Conservation (phyloP, 2,329 filamentous ascomycete species). For the Zasmidium citrigriseum region DNA sequence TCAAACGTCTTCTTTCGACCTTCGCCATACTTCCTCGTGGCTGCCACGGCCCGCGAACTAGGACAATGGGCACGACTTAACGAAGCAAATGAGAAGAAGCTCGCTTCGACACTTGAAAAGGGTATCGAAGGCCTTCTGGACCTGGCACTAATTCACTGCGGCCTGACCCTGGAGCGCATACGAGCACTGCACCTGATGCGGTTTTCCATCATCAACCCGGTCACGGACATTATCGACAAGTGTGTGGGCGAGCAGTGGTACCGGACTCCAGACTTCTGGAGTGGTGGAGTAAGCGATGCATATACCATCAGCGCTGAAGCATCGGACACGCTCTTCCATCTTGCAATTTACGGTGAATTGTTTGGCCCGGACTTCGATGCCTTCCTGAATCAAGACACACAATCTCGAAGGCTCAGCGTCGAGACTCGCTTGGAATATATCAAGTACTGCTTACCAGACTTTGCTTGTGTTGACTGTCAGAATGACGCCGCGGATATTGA, state of each 20-base stretch:
- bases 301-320: conserved; percentile 30
- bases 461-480: not conserved
- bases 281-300: conserved; percentile 35
- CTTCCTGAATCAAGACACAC: conserved; percentile 18
- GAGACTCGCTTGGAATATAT: conserved; percentile 33
- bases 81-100: conserved; percentile 21
- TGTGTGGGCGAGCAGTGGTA: conserved; percentile 37
- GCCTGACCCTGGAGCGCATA: conserved; percentile 37
- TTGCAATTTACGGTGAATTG: conserved; percentile 37
- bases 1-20: conserved; percentile 39
- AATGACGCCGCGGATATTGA: not conserved
- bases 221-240: conserved; percentile 37
- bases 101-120: conserved; percentile 26
- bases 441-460: conserved; percentile 36
- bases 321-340: conserved; percentile 30
- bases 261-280: conserved; percentile 30
- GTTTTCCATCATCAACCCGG: conserved; percentile 36
- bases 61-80: conserved; percentile 37
- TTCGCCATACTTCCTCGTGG: conserved; percentile 39
- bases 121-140: conserved; percentile 37
- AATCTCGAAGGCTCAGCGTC: conserved; percentile 14
- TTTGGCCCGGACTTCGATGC: conserved; percentile 30
- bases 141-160: conserved; percentile 31
- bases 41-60: conserved; percentile 35
- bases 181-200: conserved; percentile 31